Base-by-base conservation (phyloP, 768 basidiomycete genomes). In the Boletus reticulatus region DNA sequence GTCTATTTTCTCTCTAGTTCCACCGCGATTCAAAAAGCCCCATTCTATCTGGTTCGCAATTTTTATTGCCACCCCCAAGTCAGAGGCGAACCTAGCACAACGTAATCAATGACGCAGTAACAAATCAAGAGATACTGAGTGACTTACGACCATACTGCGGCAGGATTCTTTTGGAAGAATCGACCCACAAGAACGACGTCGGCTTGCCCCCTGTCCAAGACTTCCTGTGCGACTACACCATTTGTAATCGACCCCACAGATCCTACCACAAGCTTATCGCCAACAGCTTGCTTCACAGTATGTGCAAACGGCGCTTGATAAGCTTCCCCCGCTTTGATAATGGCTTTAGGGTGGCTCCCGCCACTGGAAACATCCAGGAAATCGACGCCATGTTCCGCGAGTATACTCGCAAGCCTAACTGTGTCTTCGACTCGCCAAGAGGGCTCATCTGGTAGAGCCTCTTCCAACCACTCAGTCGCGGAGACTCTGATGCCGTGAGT, bases 371-470 rank as follows among this genome's bases (percentile, higher is more conserved):
- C 80, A 60, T 93, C 91, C 44, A 93, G 71, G 36, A 93, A 73
- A 68, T 92, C 92, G 49, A 92, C 80, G 6, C 89, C 89, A 43
- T 83, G 78, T 14, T 80, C 77, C 17, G 75, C 76, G 17, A 92
- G 77, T 58, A 84, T 78, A 17, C 75, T 72, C 3, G 84, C 81
- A 22, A 92, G 73, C 32, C 78, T 73, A 22, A 80, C 81, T 2
- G 85, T 88, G 65, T 92, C 90, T 65, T 87, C 82, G 1, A 80
- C 58, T 16, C 80, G 78, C 89, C 91, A 90, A 7, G 81, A 82
- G 12, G 79, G 78, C 57, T 87, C 82, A 54, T 85, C 72, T 0
- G 84, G 81, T 2, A 80, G 69, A 5, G 76, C 73, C 53, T 81
- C 76, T 59, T 85, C 84, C 9, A 88, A 72, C 85, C 89, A 89